These are phyloP conservation scores for Polytrichum formosum DNA, from an alignment of 225 moss, liverwort and hornwort genomes.

Conservation along the genomic window DNA sequence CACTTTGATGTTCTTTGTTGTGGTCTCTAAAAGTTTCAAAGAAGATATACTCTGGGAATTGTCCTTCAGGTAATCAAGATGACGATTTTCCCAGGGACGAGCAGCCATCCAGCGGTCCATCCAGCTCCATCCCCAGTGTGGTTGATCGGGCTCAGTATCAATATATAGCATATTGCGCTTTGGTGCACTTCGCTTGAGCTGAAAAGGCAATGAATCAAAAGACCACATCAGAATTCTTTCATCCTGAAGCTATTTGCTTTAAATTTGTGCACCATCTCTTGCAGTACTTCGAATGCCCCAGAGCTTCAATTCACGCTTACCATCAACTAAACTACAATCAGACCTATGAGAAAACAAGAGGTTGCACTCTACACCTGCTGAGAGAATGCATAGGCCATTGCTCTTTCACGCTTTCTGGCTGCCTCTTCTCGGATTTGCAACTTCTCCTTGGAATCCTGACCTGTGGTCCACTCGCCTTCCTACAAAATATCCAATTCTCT, in stretches of 20 bases:
- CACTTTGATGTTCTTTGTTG: conserved; percentile 52
- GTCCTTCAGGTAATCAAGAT: conserved; percentile 45
- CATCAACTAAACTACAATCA: too few relatives aligned
- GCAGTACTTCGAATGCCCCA: too few relatives aligned
- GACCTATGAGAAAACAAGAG: too few relatives aligned
- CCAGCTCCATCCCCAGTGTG: conserved; percentile 99
- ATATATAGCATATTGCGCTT: conserved; percentile 77
- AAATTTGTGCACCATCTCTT: too few relatives aligned
- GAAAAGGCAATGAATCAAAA: conserved; percentile 6
- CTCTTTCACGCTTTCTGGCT: conserved; percentile 83
- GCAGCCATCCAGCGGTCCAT: conserved; percentile 99
- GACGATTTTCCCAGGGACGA: conserved; percentile 87
- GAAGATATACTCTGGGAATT: conserved; percentile 54
- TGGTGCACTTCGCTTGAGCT: conserved; percentile 79
- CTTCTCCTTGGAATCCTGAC: conserved; percentile 80
- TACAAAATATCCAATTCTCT: conserved; percentile 9
- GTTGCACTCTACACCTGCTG: conserved; percentile 57
- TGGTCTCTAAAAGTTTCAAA: conserved; percentile 60
- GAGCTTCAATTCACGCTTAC: too few relatives aligned
- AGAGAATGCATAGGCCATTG: conserved; percentile 92
- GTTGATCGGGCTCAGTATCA: conserved; percentile 90
- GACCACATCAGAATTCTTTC: too few relatives aligned
- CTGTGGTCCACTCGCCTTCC: conserved; percentile 74
- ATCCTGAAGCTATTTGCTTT: too few relatives aligned
- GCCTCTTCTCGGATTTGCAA: conserved; percentile 85